phyloP scores from a whole-genome alignment of 345 rosid species.

The Moricandia moricandioides region DNA sequence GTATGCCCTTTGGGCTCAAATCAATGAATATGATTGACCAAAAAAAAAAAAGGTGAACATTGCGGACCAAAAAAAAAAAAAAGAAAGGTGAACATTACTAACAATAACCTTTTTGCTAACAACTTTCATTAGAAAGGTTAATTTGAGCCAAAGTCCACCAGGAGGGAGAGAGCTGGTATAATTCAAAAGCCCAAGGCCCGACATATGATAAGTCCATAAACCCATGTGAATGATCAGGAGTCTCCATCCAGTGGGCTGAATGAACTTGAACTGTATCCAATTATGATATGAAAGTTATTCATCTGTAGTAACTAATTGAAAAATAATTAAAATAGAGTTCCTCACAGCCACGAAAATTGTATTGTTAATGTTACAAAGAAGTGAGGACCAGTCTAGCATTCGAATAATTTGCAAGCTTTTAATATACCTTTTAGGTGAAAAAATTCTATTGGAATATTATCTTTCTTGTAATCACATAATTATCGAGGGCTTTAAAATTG shows the following conservation, averaged over 20 bases:
- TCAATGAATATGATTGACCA: too few relatives aligned
- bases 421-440: not conserved
- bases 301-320: not conserved
- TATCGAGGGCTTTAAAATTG: not conserved
- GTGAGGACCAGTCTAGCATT: slow-evolving; percentile 27
- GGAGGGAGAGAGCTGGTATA: not conserved
- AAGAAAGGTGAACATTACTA: not conserved
- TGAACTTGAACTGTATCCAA: too few relatives aligned
- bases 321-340: slow-evolving; percentile 14
- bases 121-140: not conserved
- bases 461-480: not conserved
- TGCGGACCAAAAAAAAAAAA: too few relatives aligned
- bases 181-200: too few relatives aligned
- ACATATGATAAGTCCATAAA: too few relatives aligned
- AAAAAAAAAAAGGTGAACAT: too few relatives aligned
- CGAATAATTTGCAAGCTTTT: slow-evolving; percentile 23
- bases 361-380: slow-evolving; percentile 10
- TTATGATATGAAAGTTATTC: too few relatives aligned
- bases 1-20: too few relatives aligned
- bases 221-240: too few relatives aligned
- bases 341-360: slow-evolving; percentile 4
- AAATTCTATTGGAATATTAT: not conserved
- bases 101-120: not conserved
- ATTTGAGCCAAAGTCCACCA: not conserved
- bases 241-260: too few relatives aligned